phyloP scores from a whole-genome alignment of 176 grass and related monocot genomes.

The Hsuehochloa calcarea region DNA sequence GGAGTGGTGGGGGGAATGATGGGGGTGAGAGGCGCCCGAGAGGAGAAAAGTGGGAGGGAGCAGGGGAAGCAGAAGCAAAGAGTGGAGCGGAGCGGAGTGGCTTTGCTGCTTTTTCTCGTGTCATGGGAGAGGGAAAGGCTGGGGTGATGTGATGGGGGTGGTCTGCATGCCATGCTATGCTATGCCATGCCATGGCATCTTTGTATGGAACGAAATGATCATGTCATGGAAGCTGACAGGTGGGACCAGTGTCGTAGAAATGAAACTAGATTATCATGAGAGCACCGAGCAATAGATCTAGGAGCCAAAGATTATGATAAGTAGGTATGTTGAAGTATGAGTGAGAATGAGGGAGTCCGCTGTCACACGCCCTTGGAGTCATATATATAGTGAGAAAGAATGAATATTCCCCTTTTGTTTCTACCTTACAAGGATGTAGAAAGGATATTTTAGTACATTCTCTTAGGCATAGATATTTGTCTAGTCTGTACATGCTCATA shows the following conservation, averaged over 20 bases:
- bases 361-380: too few species aligned
- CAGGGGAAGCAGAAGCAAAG: constrained; percentile 3
- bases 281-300: too few species aligned
- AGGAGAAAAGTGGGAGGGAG: constrained; percentile 11
- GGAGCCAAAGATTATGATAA: too few species aligned
- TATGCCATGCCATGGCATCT: constrained; percentile 23
- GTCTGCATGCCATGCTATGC: constrained; percentile 7
- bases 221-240: constrained; percentile 27
- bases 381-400: too few species aligned
- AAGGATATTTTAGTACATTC: too few species aligned
- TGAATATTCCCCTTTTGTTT: too few species aligned
- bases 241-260: background rate
- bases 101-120: constrained; percentile 50
- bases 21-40: constrained; percentile 28
- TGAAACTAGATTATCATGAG: too few species aligned
- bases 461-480: too few species aligned
- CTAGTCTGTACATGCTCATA: too few species aligned
- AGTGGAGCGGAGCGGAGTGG: constrained; percentile 5
- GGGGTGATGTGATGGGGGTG: constrained; percentile 16
- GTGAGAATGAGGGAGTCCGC: too few species aligned
- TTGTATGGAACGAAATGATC: constrained; percentile 35
- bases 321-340: too few species aligned
- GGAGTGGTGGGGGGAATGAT: constrained; percentile 27
- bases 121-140: constrained; percentile 17
- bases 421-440: too few species aligned